These are phyloP conservation scores for Mycena indigotica DNA, from an alignment of 768 basidiomycete species.

Conservation along the genomic window DNA sequence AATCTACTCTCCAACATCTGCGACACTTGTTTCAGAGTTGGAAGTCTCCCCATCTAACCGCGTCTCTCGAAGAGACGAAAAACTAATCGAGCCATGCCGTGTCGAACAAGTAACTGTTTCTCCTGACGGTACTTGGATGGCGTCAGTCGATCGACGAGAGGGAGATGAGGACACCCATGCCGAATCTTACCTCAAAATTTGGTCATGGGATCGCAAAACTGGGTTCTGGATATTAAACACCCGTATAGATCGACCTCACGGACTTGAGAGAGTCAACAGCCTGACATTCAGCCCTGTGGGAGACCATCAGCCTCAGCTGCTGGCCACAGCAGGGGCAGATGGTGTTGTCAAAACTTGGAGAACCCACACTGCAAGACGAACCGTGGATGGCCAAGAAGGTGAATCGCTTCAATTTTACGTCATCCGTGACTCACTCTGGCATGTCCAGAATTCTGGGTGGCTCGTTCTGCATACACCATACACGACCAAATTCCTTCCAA, in stretches of 20 bases:
- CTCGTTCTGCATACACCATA: slow-evolving; percentile 70
- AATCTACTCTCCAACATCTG: slow-evolving; percentile 75
- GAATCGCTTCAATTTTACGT: neutral
- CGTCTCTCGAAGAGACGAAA: slow-evolving; percentile 80
- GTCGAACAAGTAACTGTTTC: slow-evolving; percentile 75
- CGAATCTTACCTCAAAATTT: slow-evolving; percentile 86
- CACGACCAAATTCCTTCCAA: slow-evolving; percentile 67
- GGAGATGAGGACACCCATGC: slow-evolving; percentile 64
- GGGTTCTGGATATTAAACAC: slow-evolving; percentile 80
- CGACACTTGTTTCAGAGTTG: slow-evolving; percentile 77
- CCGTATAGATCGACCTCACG: slow-evolving; percentile 87
- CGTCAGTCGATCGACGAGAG: slow-evolving; percentile 78
- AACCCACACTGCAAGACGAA: slow-evolving; percentile 47
- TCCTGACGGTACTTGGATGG: slow-evolving; percentile 83
- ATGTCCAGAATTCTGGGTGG: slow-evolving; percentile 72
- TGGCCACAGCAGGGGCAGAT: slow-evolving; percentile 79
- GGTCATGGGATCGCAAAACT: slow-evolving; percentile 76
- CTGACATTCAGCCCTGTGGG: slow-evolving; percentile 66
- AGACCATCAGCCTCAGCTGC: slow-evolving; percentile 37
- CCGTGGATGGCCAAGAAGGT: slow-evolving; percentile 54
- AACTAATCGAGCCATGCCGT: slow-evolving; percentile 68
- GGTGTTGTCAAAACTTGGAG: slow-evolving; percentile 83
- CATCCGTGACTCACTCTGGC: slow-evolving; percentile 1
- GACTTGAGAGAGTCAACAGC: slow-evolving; percentile 57
- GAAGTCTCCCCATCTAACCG: slow-evolving; percentile 95